Evolutionary conservation across 2,329 filamentous ascomycete genomes (phyloP).

Genomic region (Chrysosporium keratinophilum): DNA sequence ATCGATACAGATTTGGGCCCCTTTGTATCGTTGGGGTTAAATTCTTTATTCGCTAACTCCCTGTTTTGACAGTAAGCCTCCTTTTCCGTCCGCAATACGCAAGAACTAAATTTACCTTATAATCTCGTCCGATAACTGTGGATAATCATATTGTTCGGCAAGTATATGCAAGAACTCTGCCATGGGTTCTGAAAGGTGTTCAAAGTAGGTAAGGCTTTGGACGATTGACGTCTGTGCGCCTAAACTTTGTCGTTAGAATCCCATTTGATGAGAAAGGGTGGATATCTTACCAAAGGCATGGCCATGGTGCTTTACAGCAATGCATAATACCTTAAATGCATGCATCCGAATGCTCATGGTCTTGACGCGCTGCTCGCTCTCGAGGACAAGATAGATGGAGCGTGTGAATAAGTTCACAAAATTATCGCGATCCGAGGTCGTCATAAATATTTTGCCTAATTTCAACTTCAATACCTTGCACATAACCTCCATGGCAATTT

Average conservation of each 20-base stretch:
- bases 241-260: slow-evolving; percentile 28
- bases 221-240: slow-evolving; percentile 96
- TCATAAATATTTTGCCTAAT: slow-evolving; percentile 83
- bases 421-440: slow-evolving; percentile 90
- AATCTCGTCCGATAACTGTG: slow-evolving; percentile 87
- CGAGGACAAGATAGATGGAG: slow-evolving; percentile 84
- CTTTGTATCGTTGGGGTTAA: slow-evolving; percentile 90
- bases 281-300: slow-evolving; percentile 69
- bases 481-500: slow-evolving; percentile 84
- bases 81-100: background rate
- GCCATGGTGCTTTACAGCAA: slow-evolving; percentile 94
- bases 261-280: background rate
- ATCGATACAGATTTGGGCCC: slow-evolving; percentile 93
- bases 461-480: slow-evolving; percentile 92
- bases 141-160: slow-evolving; percentile 94
- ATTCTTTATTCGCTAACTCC: slow-evolving; percentile 94
- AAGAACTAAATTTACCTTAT: slow-evolving; percentile 42
- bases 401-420: slow-evolving; percentile 87
- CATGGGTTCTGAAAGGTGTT: slow-evolving; percentile 98
- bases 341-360: slow-evolving; percentile 86
- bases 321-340: slow-evolving; percentile 90
- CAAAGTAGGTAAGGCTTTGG: slow-evolving; percentile 94
- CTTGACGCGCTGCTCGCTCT: slow-evolving; percentile 89
- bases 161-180: slow-evolving; percentile 95
- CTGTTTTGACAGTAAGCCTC: slow-evolving; percentile 29